Evolutionary conservation across 768 basidiomycete species (phyloP).

Genomic region (Fomitopsis serialis): DNA sequence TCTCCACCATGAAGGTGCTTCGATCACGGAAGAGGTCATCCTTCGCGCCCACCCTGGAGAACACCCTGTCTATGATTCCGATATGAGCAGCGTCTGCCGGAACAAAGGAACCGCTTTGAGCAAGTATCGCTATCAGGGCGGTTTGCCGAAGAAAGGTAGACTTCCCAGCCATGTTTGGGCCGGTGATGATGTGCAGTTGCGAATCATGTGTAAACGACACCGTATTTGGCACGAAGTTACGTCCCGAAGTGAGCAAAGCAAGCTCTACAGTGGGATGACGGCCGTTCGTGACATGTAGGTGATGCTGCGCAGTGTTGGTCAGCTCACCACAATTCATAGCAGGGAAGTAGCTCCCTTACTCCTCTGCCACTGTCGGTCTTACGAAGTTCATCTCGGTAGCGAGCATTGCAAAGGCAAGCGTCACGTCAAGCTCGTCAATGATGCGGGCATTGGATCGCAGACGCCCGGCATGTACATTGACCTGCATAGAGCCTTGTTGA

Average conservation of each 20-base stretch:
- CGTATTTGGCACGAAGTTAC: conserved; percentile 83
- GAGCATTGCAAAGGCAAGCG: conserved; percentile 72
- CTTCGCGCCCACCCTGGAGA: conserved; percentile 92
- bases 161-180: conserved; percentile 96
- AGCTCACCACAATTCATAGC: neutral
- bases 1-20: conserved; percentile 98
- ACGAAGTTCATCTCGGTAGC: conserved; percentile 76
- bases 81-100: conserved; percentile 78
- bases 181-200: conserved; percentile 81
- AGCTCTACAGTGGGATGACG: conserved; percentile 93
- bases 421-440: conserved; percentile 85
- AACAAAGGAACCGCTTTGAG: conserved; percentile 91
- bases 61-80: conserved; percentile 86
- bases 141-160: conserved; percentile 90
- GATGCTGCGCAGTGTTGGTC: conserved; percentile 27
- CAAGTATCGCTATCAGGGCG: conserved; percentile 84
- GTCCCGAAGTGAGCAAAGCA: conserved; percentile 66
- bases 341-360: conserved; percentile 41
- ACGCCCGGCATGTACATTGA: conserved; percentile 47
- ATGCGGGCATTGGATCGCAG: conserved; percentile 74
- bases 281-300: conserved; percentile 70
- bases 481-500: conserved; percentile 34
- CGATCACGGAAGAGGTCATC: conserved; percentile 92
- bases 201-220: conserved; percentile 54
- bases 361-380: conserved; percentile 60